Conservation (phyloP, 768 basidiomycete species). For the Phanerodontia chrysosporium region DNA sequence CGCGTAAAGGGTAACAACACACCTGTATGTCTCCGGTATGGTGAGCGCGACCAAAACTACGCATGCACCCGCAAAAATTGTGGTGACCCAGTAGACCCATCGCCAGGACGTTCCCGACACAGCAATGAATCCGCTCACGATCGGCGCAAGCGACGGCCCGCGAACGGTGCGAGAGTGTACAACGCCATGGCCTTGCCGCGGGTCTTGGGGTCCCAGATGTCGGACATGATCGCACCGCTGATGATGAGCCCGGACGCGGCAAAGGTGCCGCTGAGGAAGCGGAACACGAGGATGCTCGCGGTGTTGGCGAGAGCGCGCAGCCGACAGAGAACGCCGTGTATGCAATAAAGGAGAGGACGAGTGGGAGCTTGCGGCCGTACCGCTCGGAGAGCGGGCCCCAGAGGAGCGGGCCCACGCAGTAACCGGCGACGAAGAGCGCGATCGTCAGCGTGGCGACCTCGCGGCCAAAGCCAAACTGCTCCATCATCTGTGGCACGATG, state of each 20-base stretch:
- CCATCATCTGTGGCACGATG: constrained; percentile 38
- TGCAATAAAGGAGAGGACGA: constrained; percentile 39
- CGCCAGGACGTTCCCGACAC: constrained; percentile 48
- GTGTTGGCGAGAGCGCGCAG: constrained; percentile 59
- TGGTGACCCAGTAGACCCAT: constrained; percentile 63
- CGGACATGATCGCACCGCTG: constrained; percentile 36
- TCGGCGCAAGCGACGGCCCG: constrained; percentile 48
- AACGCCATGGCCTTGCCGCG: constrained; percentile 64
- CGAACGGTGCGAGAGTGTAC: constrained; percentile 46
- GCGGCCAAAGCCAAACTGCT: constrained; percentile 44
- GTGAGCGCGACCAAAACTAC: constrained; percentile 48
- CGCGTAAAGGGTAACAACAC: constrained; percentile 15
- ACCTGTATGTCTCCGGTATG: constrained; percentile 68
- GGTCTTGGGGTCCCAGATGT: constrained; percentile 54
- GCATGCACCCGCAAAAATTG: constrained; percentile 53
- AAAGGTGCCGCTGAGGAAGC: constrained; percentile 68
- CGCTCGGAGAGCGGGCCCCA: constrained; percentile 55
- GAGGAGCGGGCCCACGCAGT: constrained; percentile 55
- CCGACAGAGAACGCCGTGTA: constrained; percentile 66
- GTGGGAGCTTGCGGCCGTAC: constrained; percentile 18
- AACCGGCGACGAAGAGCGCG: constrained; percentile 64
- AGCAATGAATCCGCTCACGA: constrained; percentile 33
- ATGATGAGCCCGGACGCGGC: constrained; percentile 68
- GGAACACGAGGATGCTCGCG: constrained; percentile 56
- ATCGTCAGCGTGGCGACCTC: constrained; percentile 53